Percentiles rank a stretch among this genome's conserved stretches.
phyloP scores from a whole-genome alignment of 2,329 filamentous ascomycete genomes.

The Pleomassaria siparia region DNA sequence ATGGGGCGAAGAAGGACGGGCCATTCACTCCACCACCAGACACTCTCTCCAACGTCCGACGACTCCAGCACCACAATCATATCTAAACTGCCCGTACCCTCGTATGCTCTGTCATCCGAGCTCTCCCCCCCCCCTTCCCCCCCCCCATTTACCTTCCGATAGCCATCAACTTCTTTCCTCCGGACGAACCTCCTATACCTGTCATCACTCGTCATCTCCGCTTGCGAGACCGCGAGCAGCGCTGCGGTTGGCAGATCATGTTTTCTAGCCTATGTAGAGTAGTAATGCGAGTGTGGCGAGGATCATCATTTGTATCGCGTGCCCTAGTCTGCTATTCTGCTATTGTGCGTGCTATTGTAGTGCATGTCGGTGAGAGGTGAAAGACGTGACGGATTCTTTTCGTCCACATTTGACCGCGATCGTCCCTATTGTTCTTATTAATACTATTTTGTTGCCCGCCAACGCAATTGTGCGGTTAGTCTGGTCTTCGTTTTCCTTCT shows the following conservation, averaged over 20 bases:
- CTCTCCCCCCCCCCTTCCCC: conserved; percentile 1
- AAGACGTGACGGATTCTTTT: too few species aligned
- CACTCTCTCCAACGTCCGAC: conserved; percentile 12
- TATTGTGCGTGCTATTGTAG: not conserved
- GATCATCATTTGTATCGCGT: not conserved
- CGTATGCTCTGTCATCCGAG: conserved; percentile 5
- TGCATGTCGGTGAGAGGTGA: not conserved
- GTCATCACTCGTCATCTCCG: conserved; percentile 4
- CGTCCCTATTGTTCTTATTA: too few species aligned
- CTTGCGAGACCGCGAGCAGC: conserved; percentile 4
- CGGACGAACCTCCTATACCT: not conserved
- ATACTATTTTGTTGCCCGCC: too few species aligned
- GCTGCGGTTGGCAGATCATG: conserved; percentile 18
- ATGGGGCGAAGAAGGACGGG: conserved; percentile 4
- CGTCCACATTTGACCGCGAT: too few species aligned
- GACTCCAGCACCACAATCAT: not conserved
- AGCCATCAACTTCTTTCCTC: conserved; percentile 5
- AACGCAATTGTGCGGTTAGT: too few species aligned
- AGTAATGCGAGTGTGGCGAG: conserved; percentile 15
- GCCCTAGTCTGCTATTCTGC: not conserved
- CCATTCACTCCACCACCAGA: not conserved
- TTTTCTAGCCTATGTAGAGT: conserved; percentile 21
- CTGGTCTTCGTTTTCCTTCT: too few species aligned
- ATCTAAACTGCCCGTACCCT: conserved; percentile 4
- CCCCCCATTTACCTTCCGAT: conserved; percentile 4